Percentiles rank a stretch among this genome's conserved stretches.
These are phyloP conservation scores for Porpolomopsis calyptriformis DNA, from an alignment of 768 basidiomycete species.

Conservation along the genomic window DNA sequence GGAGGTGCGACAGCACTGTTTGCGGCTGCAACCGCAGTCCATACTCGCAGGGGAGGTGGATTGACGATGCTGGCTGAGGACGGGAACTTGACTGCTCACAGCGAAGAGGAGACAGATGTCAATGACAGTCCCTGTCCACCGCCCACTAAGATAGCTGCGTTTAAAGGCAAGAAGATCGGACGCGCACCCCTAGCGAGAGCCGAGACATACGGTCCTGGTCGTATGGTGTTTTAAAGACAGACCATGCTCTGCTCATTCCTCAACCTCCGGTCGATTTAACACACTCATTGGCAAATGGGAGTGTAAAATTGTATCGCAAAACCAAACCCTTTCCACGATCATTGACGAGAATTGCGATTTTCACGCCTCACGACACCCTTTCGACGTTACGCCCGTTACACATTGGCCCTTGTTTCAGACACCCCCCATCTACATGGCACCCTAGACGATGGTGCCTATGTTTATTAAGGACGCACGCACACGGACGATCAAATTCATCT, in stretches of 20 bases:
- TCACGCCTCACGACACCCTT: too few relatives aligned
- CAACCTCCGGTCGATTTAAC: too few relatives aligned
- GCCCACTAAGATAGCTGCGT: conserved; percentile 44
- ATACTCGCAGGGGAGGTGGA: conserved; percentile 45
- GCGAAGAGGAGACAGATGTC: conserved; percentile 58
- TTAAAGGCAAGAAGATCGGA: conserved; percentile 48
- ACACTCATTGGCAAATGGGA: too few relatives aligned
- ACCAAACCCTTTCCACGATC: too few relatives aligned
- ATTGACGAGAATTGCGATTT: too few relatives aligned
- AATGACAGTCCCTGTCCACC: conserved; percentile 87
- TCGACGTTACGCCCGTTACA: too few relatives aligned
- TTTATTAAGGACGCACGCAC: too few relatives aligned
- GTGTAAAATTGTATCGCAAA: too few relatives aligned
- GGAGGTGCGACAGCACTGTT: conserved; percentile 44
- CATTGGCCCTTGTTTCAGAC: too few relatives aligned
- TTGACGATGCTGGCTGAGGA: conserved; percentile 62
- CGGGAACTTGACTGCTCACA: conserved; percentile 37
- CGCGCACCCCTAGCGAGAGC: conserved; percentile 44
- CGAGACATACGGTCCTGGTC: conserved; percentile 59
- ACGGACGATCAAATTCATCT: too few relatives aligned
- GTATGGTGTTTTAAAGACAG: conserved; percentile 37
- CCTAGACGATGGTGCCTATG: too few relatives aligned
- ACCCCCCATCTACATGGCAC: too few relatives aligned
- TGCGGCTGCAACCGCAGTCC: conserved; percentile 59
- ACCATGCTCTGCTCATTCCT: neutral